Conservation (phyloP, 2,329 filamentous ascomycete genomes). For the Fusarium redolens region DNA sequence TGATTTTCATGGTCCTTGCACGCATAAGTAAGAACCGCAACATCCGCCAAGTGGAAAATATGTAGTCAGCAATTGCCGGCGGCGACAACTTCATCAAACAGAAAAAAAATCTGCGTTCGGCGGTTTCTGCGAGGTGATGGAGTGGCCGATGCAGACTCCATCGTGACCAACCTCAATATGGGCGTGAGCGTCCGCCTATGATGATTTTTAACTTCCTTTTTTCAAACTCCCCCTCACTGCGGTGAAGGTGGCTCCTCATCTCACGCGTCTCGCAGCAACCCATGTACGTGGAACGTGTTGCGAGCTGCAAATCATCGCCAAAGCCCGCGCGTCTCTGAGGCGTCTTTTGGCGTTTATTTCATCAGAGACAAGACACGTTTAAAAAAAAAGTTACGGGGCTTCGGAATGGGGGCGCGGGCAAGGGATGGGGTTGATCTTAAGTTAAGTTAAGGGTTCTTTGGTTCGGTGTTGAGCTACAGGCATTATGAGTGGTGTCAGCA, state of each 20-base stretch:
- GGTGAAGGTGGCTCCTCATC: conserved; percentile 26
- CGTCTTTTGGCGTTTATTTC: conserved; percentile 33
- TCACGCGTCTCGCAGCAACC: conserved; percentile 46
- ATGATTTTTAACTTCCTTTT: conserved; percentile 25
- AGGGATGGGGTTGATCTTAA: conserved; percentile 36
- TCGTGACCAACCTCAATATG: conserved; percentile 35
- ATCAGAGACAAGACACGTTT: conserved; percentile 38
- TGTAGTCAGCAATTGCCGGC: conserved; percentile 15
- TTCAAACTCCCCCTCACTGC: conserved; percentile 32
- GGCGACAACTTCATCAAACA: conserved; percentile 35
- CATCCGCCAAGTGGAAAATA: conserved; percentile 24
- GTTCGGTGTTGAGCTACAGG: conserved; percentile 12
- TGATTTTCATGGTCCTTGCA: conserved; percentile 37
- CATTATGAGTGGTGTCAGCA: conserved; percentile 29
- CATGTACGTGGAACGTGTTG: conserved; percentile 46
- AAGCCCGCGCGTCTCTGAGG: conserved; percentile 35
- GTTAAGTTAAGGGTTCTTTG: conserved; percentile 18
- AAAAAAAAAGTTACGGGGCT: conserved; percentile 34
- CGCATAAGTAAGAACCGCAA: conserved; percentile 20
- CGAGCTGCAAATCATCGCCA: conserved; percentile 41
- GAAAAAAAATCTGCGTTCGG: conserved; percentile 32
- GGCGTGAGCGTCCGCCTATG: conserved; percentile 7
- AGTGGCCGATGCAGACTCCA: conserved; percentile 33
- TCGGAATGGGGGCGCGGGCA: conserved; percentile 32
- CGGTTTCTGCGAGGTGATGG: conserved; percentile 30